Evolutionary conservation across 441 rosid genomes (phyloP).

Genomic region (Euphorbia neoarborescens): DNA sequence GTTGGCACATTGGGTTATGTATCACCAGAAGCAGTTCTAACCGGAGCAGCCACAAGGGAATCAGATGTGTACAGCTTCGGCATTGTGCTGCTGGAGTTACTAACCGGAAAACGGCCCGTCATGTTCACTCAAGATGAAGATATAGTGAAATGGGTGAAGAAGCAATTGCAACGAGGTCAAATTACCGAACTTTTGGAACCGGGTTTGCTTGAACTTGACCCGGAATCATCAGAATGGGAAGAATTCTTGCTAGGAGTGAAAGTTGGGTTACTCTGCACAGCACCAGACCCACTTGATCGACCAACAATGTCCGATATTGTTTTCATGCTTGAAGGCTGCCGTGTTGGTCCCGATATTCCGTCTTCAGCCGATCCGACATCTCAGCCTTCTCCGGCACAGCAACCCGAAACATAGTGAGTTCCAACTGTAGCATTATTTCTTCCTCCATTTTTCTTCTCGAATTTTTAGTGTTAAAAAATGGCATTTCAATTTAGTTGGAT

Average conservation of each 20-base stretch:
- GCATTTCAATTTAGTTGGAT: neutral
- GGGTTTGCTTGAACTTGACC: constrained; percentile 86
- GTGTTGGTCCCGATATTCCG: constrained; percentile 78
- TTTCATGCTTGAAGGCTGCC: constrained; percentile 98
- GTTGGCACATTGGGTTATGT: constrained; percentile 74
- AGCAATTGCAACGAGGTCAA: constrained; percentile 84
- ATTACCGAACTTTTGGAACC: constrained; percentile 79
- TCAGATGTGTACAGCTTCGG: constrained; percentile 92
- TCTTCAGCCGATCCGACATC: constrained; percentile 83
- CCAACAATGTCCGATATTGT: constrained; percentile 85
- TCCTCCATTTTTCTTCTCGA: constrained; percentile 3
- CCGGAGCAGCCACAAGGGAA: constrained; percentile 64
- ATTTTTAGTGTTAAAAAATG: neutral
- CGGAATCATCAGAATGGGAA: constrained; percentile 98
- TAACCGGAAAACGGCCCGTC: constrained; percentile 82
- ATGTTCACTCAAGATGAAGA: constrained; percentile 93
- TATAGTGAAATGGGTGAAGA: constrained; percentile 97
- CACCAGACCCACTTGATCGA: constrained; percentile 80
- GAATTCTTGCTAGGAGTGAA: constrained; percentile 88
- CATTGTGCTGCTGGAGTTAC: constrained; percentile 71
- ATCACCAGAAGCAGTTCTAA: constrained; percentile 63
- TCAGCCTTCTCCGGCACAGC: constrained; percentile 66
- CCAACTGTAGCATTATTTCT: constrained; percentile 17
- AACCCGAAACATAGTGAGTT: constrained; percentile 16
- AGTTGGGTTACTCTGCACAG: constrained; percentile 91